Evolutionary conservation across 208 protist genomes (phyloP).

Genomic region (Acanthamoeba triangularis): DNA sequence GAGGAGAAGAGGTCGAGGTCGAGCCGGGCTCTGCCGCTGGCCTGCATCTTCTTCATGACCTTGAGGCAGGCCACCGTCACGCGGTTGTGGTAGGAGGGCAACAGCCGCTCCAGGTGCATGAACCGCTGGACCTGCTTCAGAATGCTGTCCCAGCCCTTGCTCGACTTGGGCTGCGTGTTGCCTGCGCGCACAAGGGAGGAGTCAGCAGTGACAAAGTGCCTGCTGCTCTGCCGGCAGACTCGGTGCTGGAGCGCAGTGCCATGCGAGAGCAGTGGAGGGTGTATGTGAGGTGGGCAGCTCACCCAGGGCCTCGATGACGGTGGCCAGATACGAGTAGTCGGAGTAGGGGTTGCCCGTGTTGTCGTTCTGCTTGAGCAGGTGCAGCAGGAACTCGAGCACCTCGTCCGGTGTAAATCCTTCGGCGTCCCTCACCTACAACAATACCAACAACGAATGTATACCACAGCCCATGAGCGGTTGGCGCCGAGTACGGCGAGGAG

Average conservation of each 20-base stretch:
- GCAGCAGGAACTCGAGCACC: conserved; percentile 78
- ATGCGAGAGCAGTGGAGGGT: neutral
- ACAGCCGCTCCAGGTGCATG: neutral
- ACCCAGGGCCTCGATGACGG: conserved; percentile 11
- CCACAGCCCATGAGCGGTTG: too few relatives aligned
- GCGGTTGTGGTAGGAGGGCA: conserved; percentile 39
- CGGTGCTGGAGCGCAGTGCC: too few relatives aligned
- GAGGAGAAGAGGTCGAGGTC: conserved; percentile 1
- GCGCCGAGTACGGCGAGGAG: neutral
- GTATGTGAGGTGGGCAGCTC: neutral
- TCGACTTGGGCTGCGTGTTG: conserved; percentile 10
- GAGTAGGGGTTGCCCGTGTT: conserved; percentile 79
- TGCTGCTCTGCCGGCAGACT: too few relatives aligned
- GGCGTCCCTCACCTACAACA: conserved; percentile 40
- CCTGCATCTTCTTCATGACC: conserved; percentile 24
- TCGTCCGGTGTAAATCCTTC: conserved; percentile 78
- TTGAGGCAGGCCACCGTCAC: conserved; percentile 49
- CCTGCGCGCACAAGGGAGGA: neutral
- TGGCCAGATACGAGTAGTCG: conserved; percentile 29
- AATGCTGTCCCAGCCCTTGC: conserved; percentile 21
- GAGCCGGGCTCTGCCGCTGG: neutral
- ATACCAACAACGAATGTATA: too few relatives aligned
- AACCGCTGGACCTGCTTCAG: conserved; percentile 26
- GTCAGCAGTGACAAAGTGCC: too few relatives aligned
- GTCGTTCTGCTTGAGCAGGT: conserved; percentile 84